A percentile compares a stretch with the other conserved stretches of the same genome.
These are phyloP conservation scores for Zygoascus bituminiphila DNA, from an alignment of 805 yeast species.

Conservation along the genomic window DNA sequence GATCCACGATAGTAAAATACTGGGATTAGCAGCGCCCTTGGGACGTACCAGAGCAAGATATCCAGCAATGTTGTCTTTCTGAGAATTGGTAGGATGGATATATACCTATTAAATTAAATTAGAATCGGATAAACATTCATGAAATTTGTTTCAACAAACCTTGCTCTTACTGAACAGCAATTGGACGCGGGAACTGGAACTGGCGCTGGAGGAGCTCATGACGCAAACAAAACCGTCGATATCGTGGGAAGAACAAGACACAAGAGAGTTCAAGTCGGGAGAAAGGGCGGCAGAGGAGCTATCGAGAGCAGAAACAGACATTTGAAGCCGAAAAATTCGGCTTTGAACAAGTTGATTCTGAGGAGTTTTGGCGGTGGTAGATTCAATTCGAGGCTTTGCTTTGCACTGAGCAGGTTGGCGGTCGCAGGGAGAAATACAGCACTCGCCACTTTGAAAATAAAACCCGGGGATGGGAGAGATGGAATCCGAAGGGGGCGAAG, in stretches of 20 bases:
- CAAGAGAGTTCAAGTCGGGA: not conserved
- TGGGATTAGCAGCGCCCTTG: slow-evolving; percentile 31
- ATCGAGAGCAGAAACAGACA: not conserved
- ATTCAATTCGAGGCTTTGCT: too few relatives aligned
- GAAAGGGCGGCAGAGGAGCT: too few relatives aligned
- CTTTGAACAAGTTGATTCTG: too few relatives aligned
- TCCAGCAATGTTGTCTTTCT: slow-evolving; percentile 75
- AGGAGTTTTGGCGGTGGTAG: too few relatives aligned
- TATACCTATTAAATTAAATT: slow-evolving; percentile 37
- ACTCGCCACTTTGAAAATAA: too few relatives aligned
- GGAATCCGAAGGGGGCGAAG: too few relatives aligned
- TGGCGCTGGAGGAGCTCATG: not conserved
- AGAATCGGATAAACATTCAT: not conserved
- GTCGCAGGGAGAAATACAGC: too few relatives aligned
- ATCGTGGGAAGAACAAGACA: not conserved
- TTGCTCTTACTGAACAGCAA: slow-evolving; percentile 35
- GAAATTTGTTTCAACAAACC: slow-evolving; percentile 12
- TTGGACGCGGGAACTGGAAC: slow-evolving; percentile 18
- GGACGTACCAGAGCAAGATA: slow-evolving; percentile 59
- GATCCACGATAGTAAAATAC: slow-evolving; percentile 57
- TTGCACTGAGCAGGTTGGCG: too few relatives aligned
- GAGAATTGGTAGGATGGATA: slow-evolving; percentile 69
- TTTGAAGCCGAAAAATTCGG: not conserved
- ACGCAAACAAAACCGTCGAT: slow-evolving; percentile 1
- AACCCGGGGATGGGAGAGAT: too few relatives aligned